Evolutionary conservation across 164 flowering plant genomes (phyloP).

Genomic region (Vitis riparia): DNA sequence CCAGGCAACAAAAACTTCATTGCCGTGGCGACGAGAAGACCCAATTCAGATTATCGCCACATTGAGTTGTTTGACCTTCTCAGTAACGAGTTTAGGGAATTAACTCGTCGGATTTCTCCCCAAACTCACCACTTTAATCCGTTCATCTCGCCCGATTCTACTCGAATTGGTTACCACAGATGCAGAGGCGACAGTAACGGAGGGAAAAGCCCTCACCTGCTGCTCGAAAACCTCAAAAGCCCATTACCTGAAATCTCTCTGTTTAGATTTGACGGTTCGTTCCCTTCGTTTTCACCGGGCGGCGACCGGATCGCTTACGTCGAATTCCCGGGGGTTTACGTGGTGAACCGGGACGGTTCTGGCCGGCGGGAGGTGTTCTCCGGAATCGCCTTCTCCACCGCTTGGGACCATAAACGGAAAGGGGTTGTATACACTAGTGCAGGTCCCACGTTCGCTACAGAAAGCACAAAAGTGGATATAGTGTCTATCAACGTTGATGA

Average conservation of each 20-base stretch:
- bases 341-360: constrained; percentile 74
- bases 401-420: constrained; percentile 72
- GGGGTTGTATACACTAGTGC: constrained; percentile 72
- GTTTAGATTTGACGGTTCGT: constrained; percentile 76
- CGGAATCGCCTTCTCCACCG: constrained; percentile 60
- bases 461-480: constrained; percentile 62
- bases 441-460: constrained; percentile 70
- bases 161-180: constrained; percentile 71
- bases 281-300: constrained; percentile 81
- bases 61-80: constrained; percentile 62
- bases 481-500: constrained; percentile 54
- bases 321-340: constrained; percentile 64
- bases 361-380: constrained; percentile 39
- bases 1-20: constrained; percentile 45
- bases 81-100: constrained; percentile 42
- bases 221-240: constrained; percentile 56
- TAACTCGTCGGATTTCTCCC: constrained; percentile 62
- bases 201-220: constrained; percentile 24
- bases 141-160: constrained; percentile 64
- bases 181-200: constrained; percentile 51
- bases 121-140: constrained; percentile 77
- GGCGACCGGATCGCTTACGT: constrained; percentile 74
- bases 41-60: constrained; percentile 63
- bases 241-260: constrained; percentile 46
- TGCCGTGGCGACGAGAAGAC: constrained; percentile 80